A percentile compares a stretch with the other conserved stretches of the same genome.
Evolutionary conservation across 768 basidiomycete species (phyloP).

Genomic region (Suillus subaureus): DNA sequence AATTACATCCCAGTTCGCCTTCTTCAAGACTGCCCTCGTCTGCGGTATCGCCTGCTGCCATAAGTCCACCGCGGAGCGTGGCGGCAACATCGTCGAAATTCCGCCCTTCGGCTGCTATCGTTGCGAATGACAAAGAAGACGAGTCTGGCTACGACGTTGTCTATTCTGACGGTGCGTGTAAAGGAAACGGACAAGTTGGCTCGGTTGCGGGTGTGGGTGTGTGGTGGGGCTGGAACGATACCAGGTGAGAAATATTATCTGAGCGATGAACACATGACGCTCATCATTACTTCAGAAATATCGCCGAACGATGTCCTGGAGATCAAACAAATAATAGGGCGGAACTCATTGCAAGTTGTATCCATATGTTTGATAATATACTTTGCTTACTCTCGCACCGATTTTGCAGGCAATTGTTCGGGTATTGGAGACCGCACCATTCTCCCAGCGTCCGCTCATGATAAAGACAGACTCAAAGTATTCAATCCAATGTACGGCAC

Average conservation of each 20-base stretch:
- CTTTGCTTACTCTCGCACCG: conserved; percentile 3
- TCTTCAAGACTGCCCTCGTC: conserved; percentile 22
- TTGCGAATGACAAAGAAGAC: conserved; percentile 18
- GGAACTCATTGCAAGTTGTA: conserved; percentile 68
- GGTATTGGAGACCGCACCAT: conserved; percentile 73
- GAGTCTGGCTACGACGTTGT: conserved; percentile 51
- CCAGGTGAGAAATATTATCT: conserved; percentile 45
- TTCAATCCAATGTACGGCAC: conserved; percentile 67
- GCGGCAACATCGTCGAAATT: not conserved
- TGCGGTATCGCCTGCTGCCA: conserved; percentile 25
- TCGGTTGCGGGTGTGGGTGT: conserved; percentile 85
- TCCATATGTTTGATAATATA: conserved; percentile 1
- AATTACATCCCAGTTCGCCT: conserved; percentile 21
- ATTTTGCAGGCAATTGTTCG: conserved; percentile 75
- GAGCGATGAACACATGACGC: not conserved
- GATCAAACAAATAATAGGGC: conserved; percentile 87
- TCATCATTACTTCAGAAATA: conserved; percentile 54
- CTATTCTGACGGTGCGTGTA: conserved; percentile 88
- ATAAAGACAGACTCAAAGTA: conserved; percentile 90
- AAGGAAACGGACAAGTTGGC: conserved; percentile 71
- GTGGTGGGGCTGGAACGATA: conserved; percentile 78
- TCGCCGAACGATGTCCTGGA: conserved; percentile 82
- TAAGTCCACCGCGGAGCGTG: not conserved
- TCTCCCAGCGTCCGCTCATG: conserved; percentile 53
- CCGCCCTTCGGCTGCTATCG: conserved; percentile 10